Evolutionary conservation across 257 asterid genomes (phyloP).

Genomic region (Nicotiana sylvestris): DNA sequence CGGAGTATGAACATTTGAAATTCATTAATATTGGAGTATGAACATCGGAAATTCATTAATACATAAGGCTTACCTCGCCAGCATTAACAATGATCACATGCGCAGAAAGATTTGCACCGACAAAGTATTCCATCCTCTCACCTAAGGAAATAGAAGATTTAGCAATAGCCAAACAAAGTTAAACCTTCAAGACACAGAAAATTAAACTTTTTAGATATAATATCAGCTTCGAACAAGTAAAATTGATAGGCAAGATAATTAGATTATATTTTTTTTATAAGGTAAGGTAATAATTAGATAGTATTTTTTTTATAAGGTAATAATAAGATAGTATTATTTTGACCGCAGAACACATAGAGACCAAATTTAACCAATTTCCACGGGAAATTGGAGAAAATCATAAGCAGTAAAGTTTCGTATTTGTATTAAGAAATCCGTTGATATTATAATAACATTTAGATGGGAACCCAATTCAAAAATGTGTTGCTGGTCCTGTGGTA

Average conservation of each 20-base stretch:
- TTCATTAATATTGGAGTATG: constrained; percentile 6
- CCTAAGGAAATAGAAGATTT: constrained; percentile 31
- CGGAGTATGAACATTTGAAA: not conserved
- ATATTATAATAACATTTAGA: no score
- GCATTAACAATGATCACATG: constrained; percentile 71
- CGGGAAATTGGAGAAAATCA: not conserved
- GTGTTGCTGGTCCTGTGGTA: no score
- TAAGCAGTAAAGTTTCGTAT: not conserved
- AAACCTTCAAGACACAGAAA: not conserved
- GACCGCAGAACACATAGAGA: not conserved
- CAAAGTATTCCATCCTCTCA: constrained; percentile 35
- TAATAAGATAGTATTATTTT: not conserved
- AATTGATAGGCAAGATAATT: not conserved
- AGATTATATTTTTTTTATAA: no score
- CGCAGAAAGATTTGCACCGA: constrained; percentile 65
- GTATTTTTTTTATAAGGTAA: not conserved
- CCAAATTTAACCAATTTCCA: not conserved
- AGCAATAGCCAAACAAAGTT: not conserved
- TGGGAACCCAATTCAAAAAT: no score
- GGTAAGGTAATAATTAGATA: no score
- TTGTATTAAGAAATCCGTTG: no score
- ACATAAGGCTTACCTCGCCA: constrained; percentile 58
- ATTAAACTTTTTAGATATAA: not conserved
- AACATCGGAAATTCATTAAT: not conserved
- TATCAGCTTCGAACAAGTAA: not conserved